Percentiles rank a stretch among this genome's conserved stretches.
These are phyloP conservation scores for Penicillium lividum DNA, from an alignment of 495 filamentous ascomycete species.

Conservation along the genomic window DNA sequence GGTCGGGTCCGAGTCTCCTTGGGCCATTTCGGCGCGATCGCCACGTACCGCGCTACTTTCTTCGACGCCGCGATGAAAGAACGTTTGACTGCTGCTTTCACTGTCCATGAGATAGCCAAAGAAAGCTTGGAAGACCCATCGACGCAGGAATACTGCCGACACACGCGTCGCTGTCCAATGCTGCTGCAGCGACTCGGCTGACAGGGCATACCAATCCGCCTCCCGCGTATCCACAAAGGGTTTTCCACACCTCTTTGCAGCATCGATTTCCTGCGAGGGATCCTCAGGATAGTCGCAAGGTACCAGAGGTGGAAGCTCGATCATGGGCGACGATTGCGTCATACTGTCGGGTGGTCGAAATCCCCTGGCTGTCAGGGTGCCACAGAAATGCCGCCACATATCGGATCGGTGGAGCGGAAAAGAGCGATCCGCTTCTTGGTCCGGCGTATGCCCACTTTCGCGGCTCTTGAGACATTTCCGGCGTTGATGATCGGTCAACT, in stretches of 20 bases:
- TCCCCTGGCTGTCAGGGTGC: background rate
- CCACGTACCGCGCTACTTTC: background rate
- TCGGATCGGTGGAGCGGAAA: background rate
- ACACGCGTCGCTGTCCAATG: background rate
- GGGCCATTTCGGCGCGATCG: background rate
- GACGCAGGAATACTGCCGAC: background rate
- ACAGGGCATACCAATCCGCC: background rate
- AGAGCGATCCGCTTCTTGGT: background rate
- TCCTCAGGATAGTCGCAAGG: conserved; percentile 1
- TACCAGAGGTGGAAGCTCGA: background rate
- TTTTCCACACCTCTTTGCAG: background rate
- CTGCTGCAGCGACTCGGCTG: background rate
- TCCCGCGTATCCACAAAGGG: background rate
- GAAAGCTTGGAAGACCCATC: background rate
- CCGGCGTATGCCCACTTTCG: background rate
- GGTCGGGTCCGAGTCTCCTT: background rate
- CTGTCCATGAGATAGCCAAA: background rate
- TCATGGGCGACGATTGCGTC: background rate
- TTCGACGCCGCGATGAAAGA: background rate
- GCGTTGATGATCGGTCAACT: background rate
- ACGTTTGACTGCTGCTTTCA: background rate
- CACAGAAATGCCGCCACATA: background rate
- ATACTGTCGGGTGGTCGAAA: background rate
- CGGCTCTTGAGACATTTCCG: background rate
- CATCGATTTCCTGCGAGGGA: background rate